Evolutionary conservation across 2,329 filamentous ascomycete genomes (phyloP).

Genomic region (Fusarium sp.): DNA sequence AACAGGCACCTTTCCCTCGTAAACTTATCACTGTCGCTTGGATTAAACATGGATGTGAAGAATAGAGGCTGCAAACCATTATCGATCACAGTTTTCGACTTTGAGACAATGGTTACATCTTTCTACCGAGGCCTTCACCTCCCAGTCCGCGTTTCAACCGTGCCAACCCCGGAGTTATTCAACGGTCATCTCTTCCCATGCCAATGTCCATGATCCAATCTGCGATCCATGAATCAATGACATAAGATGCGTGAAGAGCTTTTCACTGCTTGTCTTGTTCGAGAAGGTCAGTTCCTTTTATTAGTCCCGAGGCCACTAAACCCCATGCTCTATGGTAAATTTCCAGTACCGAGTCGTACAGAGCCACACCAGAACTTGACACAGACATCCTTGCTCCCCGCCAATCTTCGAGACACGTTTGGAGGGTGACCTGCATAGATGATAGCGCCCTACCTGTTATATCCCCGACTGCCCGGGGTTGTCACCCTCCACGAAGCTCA

Average conservation of each 20-base stretch:
- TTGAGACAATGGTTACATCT: neutral
- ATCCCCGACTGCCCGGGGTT: constrained; percentile 33
- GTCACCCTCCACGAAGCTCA: constrained; percentile 31
- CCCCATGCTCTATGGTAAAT: constrained; percentile 1
- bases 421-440: constrained; percentile 38
- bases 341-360: constrained; percentile 15
- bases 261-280: constrained; percentile 28
- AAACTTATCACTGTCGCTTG: constrained; percentile 4
- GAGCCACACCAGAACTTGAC: constrained; percentile 48
- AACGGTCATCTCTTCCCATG: constrained; percentile 15
- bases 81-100: constrained; percentile 6
- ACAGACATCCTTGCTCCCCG: constrained; percentile 37
- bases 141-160: constrained; percentile 31
- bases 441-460: constrained; percentile 26
- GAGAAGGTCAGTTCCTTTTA: constrained; percentile 33
- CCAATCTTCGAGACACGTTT: constrained; percentile 42
- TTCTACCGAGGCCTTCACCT: constrained; percentile 15
- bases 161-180: constrained; percentile 15
- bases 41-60: constrained; percentile 4
- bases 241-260: constrained; percentile 13
- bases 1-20: neutral
- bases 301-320: constrained; percentile 22
- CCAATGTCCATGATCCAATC: neutral
- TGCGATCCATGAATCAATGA: constrained; percentile 8
- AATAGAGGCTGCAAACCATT: constrained; percentile 30